Percentiles rank a stretch among this genome's conserved stretches.
Conservation (phyloP, 1,139 yeast species). For the Geotrichum candidum region DNA sequence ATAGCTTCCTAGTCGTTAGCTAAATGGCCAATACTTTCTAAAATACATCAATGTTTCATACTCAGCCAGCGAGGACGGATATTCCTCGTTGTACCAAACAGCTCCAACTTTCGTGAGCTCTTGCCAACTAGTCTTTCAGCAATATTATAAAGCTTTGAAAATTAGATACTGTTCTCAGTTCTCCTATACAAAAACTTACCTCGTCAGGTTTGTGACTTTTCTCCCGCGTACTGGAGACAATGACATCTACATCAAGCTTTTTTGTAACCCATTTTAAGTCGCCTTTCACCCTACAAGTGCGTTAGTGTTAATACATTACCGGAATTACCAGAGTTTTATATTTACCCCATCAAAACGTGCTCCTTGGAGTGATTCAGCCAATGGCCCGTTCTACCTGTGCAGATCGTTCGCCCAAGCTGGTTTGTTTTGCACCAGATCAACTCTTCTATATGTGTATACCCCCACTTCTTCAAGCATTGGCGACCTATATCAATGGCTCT, state of each 20-base stretch:
- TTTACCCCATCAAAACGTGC: slow-evolving; percentile 69
- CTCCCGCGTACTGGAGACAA: slow-evolving; percentile 80
- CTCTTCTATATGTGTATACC: slow-evolving; percentile 71
- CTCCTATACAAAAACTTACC: slow-evolving; percentile 26
- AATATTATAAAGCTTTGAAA: slow-evolving; percentile 51
- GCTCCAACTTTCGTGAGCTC: slow-evolving; percentile 71
- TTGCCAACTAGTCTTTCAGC: slow-evolving; percentile 77
- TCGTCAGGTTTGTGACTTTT: slow-evolving; percentile 91
- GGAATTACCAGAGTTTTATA: background rate
- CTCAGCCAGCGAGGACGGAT: slow-evolving; percentile 84
- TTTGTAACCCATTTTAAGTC: slow-evolving; percentile 65
- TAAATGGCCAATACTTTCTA: background rate
- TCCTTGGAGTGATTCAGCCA: slow-evolving; percentile 96
- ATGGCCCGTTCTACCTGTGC: slow-evolving; percentile 94
- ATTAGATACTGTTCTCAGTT: background rate
- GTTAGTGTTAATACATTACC: background rate
- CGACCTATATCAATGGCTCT: slow-evolving; percentile 86
- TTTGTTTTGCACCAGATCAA: slow-evolving; percentile 87
- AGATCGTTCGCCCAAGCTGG: slow-evolving; percentile 79
- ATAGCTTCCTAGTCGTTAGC: slow-evolving; percentile 39
- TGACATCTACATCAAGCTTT: slow-evolving; percentile 63
- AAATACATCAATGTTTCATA: slow-evolving; percentile 13
- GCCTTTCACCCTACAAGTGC: slow-evolving; percentile 50
- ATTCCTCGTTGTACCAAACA: slow-evolving; percentile 84
- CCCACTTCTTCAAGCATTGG: slow-evolving; percentile 72